Conservation (phyloP, 2,329 filamentous ascomycete genomes). For the Ceratocystis papillata region DNA sequence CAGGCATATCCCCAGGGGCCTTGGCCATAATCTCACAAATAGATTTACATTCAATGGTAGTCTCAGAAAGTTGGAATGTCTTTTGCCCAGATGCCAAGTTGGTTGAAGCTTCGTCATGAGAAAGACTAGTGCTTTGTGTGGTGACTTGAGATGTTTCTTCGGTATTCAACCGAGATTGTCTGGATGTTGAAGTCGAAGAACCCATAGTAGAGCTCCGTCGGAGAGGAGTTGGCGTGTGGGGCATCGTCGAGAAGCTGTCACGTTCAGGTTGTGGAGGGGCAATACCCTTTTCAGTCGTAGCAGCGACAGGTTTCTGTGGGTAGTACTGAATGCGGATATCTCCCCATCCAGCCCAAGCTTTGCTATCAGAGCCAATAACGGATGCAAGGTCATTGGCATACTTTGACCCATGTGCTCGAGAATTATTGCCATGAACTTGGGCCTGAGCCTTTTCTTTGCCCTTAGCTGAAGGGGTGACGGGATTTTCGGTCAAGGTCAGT, state of each 20-base stretch:
- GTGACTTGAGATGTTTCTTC: constrained; percentile 43
- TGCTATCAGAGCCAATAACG: constrained; percentile 52
- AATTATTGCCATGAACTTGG: constrained; percentile 29
- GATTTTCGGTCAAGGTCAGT: constrained; percentile 42
- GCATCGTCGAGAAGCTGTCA: constrained; percentile 36
- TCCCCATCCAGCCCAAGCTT: constrained; percentile 65
- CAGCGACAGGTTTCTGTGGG: constrained; percentile 32
- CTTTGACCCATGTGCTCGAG: constrained; percentile 35
- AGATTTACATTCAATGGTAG: constrained; percentile 39
- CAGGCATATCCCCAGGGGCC: constrained; percentile 54
- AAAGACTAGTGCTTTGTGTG: constrained; percentile 3
- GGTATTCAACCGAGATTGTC: neutral
- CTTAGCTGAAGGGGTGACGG: constrained; percentile 48
- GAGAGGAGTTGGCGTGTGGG: constrained; percentile 63
- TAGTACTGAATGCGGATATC: constrained; percentile 76
- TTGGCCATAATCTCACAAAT: constrained; percentile 48
- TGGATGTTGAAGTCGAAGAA: constrained; percentile 14
- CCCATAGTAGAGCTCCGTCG: constrained; percentile 54
- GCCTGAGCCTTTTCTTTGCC: constrained; percentile 57
- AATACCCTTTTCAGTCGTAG: neutral
- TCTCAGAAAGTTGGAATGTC: constrained; percentile 50
- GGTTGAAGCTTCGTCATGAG: constrained; percentile 25
- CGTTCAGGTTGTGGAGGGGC: constrained; percentile 11
- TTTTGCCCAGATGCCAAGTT: constrained; percentile 39
- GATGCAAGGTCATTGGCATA: constrained; percentile 77